Conservation (phyloP, 495 filamentous ascomycete species). For the Hypomontagnella submonticulosa region DNA sequence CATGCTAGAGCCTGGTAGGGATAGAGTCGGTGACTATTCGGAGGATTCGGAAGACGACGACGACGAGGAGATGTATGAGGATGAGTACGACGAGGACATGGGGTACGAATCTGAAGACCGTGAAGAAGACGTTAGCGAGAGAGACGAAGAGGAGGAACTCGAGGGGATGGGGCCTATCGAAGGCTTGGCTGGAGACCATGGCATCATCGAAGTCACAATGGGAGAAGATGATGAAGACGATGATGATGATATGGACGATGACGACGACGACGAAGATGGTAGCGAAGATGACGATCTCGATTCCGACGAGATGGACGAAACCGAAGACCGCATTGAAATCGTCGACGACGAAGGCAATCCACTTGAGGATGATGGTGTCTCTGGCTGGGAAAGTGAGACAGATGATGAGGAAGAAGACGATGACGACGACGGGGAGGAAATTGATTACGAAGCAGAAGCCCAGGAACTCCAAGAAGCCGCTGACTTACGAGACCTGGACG, state of each 20-base stretch:
- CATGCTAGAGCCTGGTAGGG: conserved; percentile 82
- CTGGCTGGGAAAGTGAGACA: conserved; percentile 67
- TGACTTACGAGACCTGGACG: conserved; percentile 51
- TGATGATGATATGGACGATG: conserved; percentile 73
- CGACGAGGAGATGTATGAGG: conserved; percentile 86
- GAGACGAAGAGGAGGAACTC: conserved; percentile 80
- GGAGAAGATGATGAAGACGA: conserved; percentile 79
- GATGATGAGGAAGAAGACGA: conserved; percentile 66
- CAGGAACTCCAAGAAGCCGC: conserved; percentile 55
- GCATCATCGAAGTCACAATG: conserved; percentile 84
- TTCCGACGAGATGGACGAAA: conserved; percentile 62
- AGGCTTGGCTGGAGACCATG: conserved; percentile 81
- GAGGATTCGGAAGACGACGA: conserved; percentile 72
- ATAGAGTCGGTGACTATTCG: conserved; percentile 77
- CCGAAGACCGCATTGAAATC: conserved; percentile 66
- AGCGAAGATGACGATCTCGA: conserved; percentile 62
- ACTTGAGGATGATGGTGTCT: conserved; percentile 62
- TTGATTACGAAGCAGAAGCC: conserved; percentile 60
- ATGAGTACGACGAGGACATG: conserved; percentile 87
- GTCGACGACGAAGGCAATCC: conserved; percentile 65
- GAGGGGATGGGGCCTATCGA: conserved; percentile 86
- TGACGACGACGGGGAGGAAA: conserved; percentile 61
- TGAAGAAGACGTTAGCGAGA: conserved; percentile 89
- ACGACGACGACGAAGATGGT: conserved; percentile 66
- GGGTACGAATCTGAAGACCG: conserved; percentile 83